Conservation (phyloP, 768 basidiomycete genomes). For the Gloeostereum incarnatum region DNA sequence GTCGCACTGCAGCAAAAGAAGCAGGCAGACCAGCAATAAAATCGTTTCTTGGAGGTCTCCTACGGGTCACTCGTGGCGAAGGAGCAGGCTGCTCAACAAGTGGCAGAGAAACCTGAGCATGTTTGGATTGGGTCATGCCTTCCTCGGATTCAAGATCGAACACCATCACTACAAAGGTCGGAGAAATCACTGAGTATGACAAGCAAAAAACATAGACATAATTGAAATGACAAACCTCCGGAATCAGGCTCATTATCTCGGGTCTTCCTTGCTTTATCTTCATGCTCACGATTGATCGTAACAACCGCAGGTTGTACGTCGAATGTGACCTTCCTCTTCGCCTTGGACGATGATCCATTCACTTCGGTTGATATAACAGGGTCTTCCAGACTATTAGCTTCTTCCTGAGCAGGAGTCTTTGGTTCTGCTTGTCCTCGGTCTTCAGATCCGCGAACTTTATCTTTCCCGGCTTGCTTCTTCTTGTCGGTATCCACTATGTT, state of each 20-base stretch:
- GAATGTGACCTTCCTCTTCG: slow-evolving; percentile 67
- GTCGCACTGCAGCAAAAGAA: slow-evolving; percentile 53
- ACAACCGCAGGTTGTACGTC: slow-evolving; percentile 51
- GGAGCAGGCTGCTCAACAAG: slow-evolving; percentile 30
- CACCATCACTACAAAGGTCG: slow-evolving; percentile 41
- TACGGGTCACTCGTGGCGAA: slow-evolving; percentile 20
- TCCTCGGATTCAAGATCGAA: slow-evolving; percentile 61
- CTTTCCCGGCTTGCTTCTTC: no score
- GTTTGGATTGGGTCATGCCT: slow-evolving; percentile 20
- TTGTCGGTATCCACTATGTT: no score
- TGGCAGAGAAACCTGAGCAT: slow-evolving; percentile 28
- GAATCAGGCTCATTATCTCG: slow-evolving; percentile 15
- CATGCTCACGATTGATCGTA: slow-evolving; percentile 30
- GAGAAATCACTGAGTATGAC: not conserved
- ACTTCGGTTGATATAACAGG: no score
- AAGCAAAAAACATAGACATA: slow-evolving; percentile 32
- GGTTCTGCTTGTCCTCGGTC: no score
- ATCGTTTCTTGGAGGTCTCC: slow-evolving; percentile 20
- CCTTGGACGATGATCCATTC: slow-evolving; percentile 27
- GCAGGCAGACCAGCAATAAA: slow-evolving; percentile 35
- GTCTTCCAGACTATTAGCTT: no score
- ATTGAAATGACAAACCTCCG: no score
- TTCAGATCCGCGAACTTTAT: no score
- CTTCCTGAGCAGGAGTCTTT: no score
- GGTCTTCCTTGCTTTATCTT: slow-evolving; percentile 20